These are phyloP conservation scores for Sequoia sempervirens DNA, from an alignment of 75 land plant species.

Conservation along the genomic window DNA sequence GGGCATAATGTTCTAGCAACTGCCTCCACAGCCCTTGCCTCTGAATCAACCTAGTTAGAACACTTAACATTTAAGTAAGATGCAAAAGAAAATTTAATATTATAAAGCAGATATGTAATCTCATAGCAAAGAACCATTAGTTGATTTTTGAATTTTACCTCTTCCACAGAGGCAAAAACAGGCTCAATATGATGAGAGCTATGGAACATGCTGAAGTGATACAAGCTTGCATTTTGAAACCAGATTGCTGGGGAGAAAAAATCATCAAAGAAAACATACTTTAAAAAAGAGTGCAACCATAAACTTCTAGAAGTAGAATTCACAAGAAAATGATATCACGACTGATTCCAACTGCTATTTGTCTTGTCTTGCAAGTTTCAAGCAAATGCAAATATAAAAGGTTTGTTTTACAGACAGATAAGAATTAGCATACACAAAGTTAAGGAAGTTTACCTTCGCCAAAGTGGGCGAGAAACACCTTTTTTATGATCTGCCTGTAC, in stretches of 20 bases:
- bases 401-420: neutral
- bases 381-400: neutral
- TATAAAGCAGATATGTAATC: neutral
- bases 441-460: slow-evolving; percentile 36
- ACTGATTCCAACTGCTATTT: neutral
- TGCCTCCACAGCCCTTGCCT: slow-evolving; percentile 62
- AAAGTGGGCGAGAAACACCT: slow-evolving; percentile 55
- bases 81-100: neutral
- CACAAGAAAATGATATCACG: neutral
- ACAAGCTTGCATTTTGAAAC: slow-evolving; percentile 86
- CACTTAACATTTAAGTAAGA: neutral
- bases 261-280: neutral
- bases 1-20: slow-evolving; percentile 54
- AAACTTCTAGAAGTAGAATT: neutral
- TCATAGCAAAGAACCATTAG: neutral
- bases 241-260: slow-evolving; percentile 49
- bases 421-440: neutral
- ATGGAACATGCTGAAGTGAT: slow-evolving; percentile 95
- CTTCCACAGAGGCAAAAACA: slow-evolving; percentile 60
- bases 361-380: neutral
- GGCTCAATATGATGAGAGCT: slow-evolving; percentile 86
- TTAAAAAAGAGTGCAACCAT: neutral
- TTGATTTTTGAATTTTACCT: slow-evolving; percentile 43
- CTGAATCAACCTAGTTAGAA: slow-evolving; percentile 63
- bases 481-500: slow-evolving; percentile 1